These are phyloP conservation scores for Aureobasidium mangrovei DNA, from an alignment of 2,329 filamentous ascomycete species.

Conservation along the genomic window DNA sequence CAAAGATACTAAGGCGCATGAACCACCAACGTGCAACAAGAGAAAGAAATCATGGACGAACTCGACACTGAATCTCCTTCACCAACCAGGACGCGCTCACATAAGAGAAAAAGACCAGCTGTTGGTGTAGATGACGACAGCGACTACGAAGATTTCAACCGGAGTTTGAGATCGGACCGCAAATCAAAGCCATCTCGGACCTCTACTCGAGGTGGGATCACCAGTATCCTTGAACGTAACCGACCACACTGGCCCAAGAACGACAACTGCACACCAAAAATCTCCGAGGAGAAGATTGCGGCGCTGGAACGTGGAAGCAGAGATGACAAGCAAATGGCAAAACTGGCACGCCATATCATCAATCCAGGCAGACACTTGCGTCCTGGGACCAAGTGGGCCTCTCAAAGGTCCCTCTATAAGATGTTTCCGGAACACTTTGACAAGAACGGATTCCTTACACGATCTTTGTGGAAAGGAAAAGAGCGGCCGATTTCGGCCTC, in stretches of 20 bases:
- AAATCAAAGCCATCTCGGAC: no score
- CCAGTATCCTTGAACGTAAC: background rate
- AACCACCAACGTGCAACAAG: no score
- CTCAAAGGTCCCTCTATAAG: background rate
- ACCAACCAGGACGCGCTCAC: no score
- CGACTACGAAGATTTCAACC: no score
- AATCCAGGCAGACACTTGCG: background rate
- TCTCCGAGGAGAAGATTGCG: background rate
- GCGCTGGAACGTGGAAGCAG: background rate
- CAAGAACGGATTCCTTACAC: background rate
- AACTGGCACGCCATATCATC: constrained; percentile 1
- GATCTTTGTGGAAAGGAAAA: background rate
- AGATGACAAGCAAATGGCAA: background rate
- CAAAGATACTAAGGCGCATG: no score
- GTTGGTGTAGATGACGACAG: no score
- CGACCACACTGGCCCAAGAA: background rate
- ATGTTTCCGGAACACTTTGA: background rate
- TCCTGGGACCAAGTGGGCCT: background rate
- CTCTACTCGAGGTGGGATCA: no score
- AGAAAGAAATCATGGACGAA: no score
- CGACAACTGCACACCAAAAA: background rate
- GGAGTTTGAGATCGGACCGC: no score
- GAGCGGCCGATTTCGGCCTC: background rate
- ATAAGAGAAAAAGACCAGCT: no score
- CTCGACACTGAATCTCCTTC: no score